Percentiles rank a stretch among this genome's conserved stretches.
Evolutionary conservation across 495 filamentous ascomycete genomes (phyloP).

Genomic region (Trichocladium antarcticum): DNA sequence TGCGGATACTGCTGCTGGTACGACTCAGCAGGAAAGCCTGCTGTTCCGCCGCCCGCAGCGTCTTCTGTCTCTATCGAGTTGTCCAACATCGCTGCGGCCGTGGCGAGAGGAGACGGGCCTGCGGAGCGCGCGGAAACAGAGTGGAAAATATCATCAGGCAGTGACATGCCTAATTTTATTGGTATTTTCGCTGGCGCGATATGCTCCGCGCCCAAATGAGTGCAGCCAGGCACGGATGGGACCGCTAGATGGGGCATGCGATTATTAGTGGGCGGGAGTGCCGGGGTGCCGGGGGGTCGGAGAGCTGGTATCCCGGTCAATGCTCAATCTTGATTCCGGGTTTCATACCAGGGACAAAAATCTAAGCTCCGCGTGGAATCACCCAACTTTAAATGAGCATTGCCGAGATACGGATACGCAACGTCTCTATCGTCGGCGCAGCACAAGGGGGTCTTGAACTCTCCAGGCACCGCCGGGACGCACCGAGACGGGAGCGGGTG

Average conservation of each 20-base stretch:
- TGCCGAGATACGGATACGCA: background rate
- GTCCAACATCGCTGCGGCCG: constrained; percentile 9
- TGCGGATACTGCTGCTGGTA: background rate
- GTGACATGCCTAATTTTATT: constrained; percentile 11
- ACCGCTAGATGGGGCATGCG: constrained; percentile 9
- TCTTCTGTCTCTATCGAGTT: constrained; percentile 3
- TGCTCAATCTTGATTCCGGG: background rate
- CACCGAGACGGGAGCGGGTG: too few relatives aligned
- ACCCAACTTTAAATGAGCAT: background rate
- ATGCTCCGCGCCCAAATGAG: constrained; percentile 17
- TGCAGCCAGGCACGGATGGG: constrained; percentile 15
- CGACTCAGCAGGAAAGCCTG: constrained; percentile 3
- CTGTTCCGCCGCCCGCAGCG: constrained; percentile 11
- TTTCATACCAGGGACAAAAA: constrained; percentile 1
- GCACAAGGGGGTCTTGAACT: background rate
- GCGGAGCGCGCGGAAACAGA: constrained; percentile 1
- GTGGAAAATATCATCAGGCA: constrained; percentile 12
- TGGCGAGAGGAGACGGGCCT: constrained; percentile 4
- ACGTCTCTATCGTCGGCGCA: background rate
- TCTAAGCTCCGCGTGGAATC: constrained; percentile 5
- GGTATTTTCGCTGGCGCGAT: constrained; percentile 12
- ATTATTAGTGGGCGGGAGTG: background rate
- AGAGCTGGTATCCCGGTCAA: constrained; percentile 16
- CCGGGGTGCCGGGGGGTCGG: background rate
- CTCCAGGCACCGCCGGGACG: background rate